phyloP scores from a whole-genome alignment of 352 stramenopile genomes.

The Pythium monospermum region DNA sequence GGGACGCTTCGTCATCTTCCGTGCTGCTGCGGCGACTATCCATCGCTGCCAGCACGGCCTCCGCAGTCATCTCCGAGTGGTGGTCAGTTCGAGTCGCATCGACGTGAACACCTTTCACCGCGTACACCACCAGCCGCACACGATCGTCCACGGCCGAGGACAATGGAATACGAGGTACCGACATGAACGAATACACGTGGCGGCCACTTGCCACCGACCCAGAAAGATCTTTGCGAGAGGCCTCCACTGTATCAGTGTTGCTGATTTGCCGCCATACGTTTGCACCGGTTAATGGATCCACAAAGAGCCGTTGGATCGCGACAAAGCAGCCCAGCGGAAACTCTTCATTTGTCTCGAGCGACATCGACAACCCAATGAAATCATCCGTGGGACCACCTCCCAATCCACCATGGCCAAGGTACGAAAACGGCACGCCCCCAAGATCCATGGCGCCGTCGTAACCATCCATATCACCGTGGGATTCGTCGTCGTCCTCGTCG shows the following conservation, averaged over 20 bases:
- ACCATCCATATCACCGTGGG: constrained; percentile 28
- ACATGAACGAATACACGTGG: constrained; percentile 78
- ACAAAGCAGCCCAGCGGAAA: constrained; percentile 75
- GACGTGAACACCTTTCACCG: constrained; percentile 35
- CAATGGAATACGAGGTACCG: constrained; percentile 72
- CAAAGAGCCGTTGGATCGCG: constrained; percentile 61
- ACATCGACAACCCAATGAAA: constrained; percentile 78
- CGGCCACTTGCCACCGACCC: constrained; percentile 23
- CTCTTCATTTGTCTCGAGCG: constrained; percentile 75
- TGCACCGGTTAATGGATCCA: constrained; percentile 31
- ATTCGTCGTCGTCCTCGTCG: constrained; percentile 34
- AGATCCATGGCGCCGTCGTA: constrained; percentile 14
- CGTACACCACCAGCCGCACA: constrained; percentile 75
- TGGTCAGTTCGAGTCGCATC: constrained; percentile 12
- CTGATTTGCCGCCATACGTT: constrained; percentile 69
- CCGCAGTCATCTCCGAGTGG: constrained; percentile 76
- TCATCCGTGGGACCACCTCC: constrained; percentile 28
- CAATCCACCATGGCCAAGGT: background rate
- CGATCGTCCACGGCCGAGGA: constrained; percentile 45
- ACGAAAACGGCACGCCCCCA: constrained; percentile 6
- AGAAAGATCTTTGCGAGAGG: constrained; percentile 42
- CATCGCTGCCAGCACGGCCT: constrained; percentile 63
- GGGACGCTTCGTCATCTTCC: constrained; percentile 17
- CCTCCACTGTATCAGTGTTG: constrained; percentile 77
- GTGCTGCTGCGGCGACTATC: constrained; percentile 47